Evolutionary conservation across 2,329 filamentous ascomycete genomes (phyloP).

Genomic region (Sphaerostilbella broomeana): DNA sequence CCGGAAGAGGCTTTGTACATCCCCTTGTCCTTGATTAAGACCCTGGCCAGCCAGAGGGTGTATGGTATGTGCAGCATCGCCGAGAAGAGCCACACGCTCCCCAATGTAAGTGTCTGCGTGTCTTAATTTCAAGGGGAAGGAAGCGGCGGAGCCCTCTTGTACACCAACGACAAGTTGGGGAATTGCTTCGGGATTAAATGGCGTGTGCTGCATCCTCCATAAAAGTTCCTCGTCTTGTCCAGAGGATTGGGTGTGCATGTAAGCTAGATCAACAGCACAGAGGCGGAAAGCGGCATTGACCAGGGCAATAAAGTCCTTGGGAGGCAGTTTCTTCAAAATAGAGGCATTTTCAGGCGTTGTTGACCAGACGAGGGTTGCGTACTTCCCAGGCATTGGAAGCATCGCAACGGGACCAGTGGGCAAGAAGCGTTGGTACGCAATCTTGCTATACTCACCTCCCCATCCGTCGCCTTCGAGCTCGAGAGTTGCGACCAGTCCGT

Average conservation of each 20-base stretch:
- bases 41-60: constrained; percentile 94
- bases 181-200: constrained; percentile 43
- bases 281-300: constrained; percentile 93
- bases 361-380: constrained; percentile 88
- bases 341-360: constrained; percentile 77
- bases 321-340: constrained; percentile 66
- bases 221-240: constrained; percentile 66
- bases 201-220: constrained; percentile 76
- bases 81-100: constrained; percentile 84
- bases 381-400: constrained; percentile 77
- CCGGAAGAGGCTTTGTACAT: constrained; percentile 71
- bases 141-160: constrained; percentile 74
- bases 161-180: constrained; percentile 64
- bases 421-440: constrained; percentile 91
- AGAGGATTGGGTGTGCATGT: constrained; percentile 60
- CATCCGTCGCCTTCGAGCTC: constrained; percentile 58
- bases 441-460: constrained; percentile 53
- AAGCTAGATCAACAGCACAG: constrained; percentile 69
- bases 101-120: constrained; percentile 92
- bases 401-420: constrained; percentile 88
- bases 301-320: constrained; percentile 71
- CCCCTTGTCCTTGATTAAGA: constrained; percentile 85
- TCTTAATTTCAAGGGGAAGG: constrained; percentile 83
- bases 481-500: constrained; percentile 87
- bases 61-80: constrained; percentile 90